phyloP scores from a whole-genome alignment of 108 stramenopile species.

The Asterionellopsis glacialis region DNA sequence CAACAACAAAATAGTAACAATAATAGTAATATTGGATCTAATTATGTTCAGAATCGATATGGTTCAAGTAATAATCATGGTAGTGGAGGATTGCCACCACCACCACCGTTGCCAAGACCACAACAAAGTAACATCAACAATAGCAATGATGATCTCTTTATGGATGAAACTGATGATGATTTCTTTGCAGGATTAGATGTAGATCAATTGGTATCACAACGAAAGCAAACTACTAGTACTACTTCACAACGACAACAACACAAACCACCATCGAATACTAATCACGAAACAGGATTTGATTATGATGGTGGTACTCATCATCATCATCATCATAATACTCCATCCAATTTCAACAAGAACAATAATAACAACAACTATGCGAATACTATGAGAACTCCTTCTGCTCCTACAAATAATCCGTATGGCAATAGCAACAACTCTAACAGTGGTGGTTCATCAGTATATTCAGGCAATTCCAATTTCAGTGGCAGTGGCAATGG shows the following conservation, averaged over 20 bases:
- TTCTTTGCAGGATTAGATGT: conserved; percentile 44
- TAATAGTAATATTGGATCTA: too few species aligned
- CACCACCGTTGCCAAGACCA: not conserved
- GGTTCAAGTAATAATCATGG: not conserved
- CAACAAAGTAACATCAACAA: too few species aligned
- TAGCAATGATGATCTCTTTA: not conserved
- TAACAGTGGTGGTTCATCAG: not conserved
- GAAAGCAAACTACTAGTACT: not conserved
- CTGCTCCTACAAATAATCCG: not conserved
- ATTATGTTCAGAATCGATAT: too few species aligned
- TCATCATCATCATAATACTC: too few species aligned
- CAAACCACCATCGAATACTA: too few species aligned
- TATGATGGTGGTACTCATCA: too few species aligned
- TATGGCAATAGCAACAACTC: conserved; percentile 6
- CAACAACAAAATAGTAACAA: not conserved
- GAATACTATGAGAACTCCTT: not conserved
- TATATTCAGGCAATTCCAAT: too few species aligned
- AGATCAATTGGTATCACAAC: conserved; percentile 31
- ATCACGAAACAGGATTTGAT: not conserved
- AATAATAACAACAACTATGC: not conserved
- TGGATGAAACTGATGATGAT: conserved; percentile 25
- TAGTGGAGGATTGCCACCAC: not conserved
- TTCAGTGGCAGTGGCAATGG: too few species aligned
- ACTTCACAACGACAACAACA: too few species aligned
- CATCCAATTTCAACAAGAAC: conserved; percentile 7